Base-by-base conservation (phyloP, 495 filamentous ascomycete species). In the Copromyces sp. region DNA sequence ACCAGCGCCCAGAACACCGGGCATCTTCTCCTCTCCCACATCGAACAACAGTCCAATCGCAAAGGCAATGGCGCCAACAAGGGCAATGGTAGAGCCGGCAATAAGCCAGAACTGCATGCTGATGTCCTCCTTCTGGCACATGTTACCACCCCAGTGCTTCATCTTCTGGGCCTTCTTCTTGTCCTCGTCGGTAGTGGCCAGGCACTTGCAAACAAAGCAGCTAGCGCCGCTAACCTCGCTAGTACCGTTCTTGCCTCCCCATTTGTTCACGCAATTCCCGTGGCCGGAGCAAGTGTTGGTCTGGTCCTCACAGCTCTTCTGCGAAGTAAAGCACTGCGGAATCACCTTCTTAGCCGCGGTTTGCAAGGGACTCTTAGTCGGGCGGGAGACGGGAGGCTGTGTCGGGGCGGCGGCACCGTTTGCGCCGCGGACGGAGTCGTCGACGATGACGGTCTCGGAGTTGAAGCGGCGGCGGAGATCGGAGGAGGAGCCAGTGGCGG, bases 91-190 rank as follows among this genome's bases (percentile, higher is more conserved):
- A 47, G 95, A 90, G 4, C 89, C 87, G 6, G 88, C 84, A 76
- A 99, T 84, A 45, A 99, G 81, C 87, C 94, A 97, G 81, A 99
- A 98, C 44, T 89, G 89, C 24, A 90, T 87, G 81, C 92, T 94
- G 65, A 98, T 82, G 80, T 99, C 94, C 77, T 90, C 90, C 87
- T 98, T 99, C 81, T 97, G 91, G 82, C 95, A 99, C 73, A 91
- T 91, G 40, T 89, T 82, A 14, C 95, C 95, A 69, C 90, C 95
- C 92, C 93, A 99, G 73, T 87, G 79, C 44, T 81, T 76, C 41
- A 81, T 77, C 71, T 79, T 76, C 59, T 68, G 68, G n/a, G 69
- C 74, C 53, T 32, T 32, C 16, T 4, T 20, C 61, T 68, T 41
- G 5, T 37, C 16, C 38, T 75, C 80, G 37, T 83, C 84, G 12